Evolutionary conservation across 169 alveolate genomes (phyloP), one percentile per base, ranked within the genome.

Genomic region (Plasmodium blacklocki): DNA sequence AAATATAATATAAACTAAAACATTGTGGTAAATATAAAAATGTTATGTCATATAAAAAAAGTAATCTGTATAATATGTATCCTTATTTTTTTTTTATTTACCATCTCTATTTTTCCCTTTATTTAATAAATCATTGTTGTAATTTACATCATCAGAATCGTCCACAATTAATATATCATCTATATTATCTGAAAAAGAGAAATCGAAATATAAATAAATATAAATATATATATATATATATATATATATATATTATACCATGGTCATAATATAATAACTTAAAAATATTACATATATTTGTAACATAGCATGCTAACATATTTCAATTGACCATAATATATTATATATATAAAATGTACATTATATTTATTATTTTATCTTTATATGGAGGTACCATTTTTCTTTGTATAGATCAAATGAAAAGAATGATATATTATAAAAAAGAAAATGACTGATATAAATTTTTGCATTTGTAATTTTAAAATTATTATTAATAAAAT

Each of bases 161-260:
- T 78, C 67, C 18, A 78, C 56, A 43, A 78, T 78, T 47, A 78
- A 19, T 14, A 78, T 66, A 45, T 78, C 78, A 56, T 78, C 89
- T 11, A 60, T n/a, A n/a, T 59, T 74, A 14, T 78, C 89, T 78
- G 54, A 49, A 21, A 49, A 49, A 29, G 67, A 63, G 14, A 78
- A 78, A 63, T 62, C n/a, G 49, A 62, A 29, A 49, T 23, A 62
- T 4, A 39, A 19, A 43, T 43, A 67, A 12, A 18, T 43, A 63
- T 49, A 18, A 1, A 74, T n/a, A 8, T 21, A 54, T 1, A 71
- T 7, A 11, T n/a, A 23, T 14, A 66, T 14, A 23, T 7, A 32
- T 67, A 56, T 43, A 5, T 39, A 39, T 5, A 39, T 39, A 39
- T 39, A 39, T 39, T 5, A 39, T 39, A 39, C 9, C 47, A 60